phyloP scores from a whole-genome alignment of 1,139 yeast species.

The Saccharomyces hybrid region DNA sequence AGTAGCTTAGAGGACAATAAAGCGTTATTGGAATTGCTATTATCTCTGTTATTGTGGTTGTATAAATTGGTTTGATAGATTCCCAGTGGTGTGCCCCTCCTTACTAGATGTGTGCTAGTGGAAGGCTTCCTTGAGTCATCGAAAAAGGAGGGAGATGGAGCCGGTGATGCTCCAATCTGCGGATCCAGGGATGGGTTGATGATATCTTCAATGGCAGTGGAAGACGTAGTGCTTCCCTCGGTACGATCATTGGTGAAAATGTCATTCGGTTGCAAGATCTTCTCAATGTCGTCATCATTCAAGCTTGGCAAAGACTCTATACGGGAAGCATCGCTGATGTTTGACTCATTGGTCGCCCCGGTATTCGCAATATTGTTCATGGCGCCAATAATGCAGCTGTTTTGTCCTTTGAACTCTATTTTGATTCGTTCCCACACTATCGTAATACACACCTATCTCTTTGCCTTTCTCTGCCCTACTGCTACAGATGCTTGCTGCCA shows the following conservation, averaged over 20 bases:
- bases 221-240: slow-evolving; percentile 4
- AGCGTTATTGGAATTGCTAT: not conserved
- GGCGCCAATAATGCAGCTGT: not conserved
- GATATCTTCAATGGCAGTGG: slow-evolving; percentile 23
- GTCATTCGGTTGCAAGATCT: slow-evolving; percentile 18
- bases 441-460: not conserved
- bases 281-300: slow-evolving; percentile 22
- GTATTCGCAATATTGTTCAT: not conserved
- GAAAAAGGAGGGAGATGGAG: not conserved
- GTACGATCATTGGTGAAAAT: slow-evolving; percentile 10
- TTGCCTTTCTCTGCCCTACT: not conserved
- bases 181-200: slow-evolving; percentile 20
- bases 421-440: not conserved
- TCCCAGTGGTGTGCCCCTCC: slow-evolving; percentile 12
- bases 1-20: slow-evolving; percentile 9
- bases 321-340: not conserved
- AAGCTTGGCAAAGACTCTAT: not conserved
- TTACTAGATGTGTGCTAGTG: slow-evolving; percentile 10
- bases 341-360: not conserved
- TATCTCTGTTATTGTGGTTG: not conserved
- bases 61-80: slow-evolving; percentile 6
- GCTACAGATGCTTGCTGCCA: not conserved
- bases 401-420: not conserved
- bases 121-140: not conserved
- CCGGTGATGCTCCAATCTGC: not conserved